Base-by-base conservation (phyloP, 768 basidiomycete species). In the Amanita polypyramis region DNA sequence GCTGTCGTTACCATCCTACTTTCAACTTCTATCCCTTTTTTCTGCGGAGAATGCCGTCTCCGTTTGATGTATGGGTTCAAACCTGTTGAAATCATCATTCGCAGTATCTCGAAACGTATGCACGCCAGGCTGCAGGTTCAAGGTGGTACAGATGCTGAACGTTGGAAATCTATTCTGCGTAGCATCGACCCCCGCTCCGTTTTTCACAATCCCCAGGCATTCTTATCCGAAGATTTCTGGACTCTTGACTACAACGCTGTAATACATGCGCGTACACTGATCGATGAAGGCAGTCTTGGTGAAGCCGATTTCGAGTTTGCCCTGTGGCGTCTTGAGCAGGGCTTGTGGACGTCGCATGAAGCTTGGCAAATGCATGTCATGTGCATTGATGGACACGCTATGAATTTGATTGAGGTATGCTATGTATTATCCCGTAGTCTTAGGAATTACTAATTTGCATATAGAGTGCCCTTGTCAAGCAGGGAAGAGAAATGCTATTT, bases 41-140 rank as follows among this genome's bases (percentile, higher is more conserved):
- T 66, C 49, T 52, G 61, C 42, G 60, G 62, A 1, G 65, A 67
- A 58, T 65, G 65, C 44, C 61, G 57, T 10, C 49, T 66, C 4
- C 61, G 65, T 5, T 19, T 59, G 14, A 44, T 50, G 14, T 58
- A 64, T 50, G 63, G 63, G 14, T 64, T 65, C 50, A 60, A 58
- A 5, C 51, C 57, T 8, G 52, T 61, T 0, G 65, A 67, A 49
- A 51, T 65, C 15, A 48, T 36, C n/a, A 36, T 36, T 36, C 35
- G 35, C 35, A 5, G 17, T 17, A 36, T 36, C 17, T n/a, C 35
- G 3, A 36, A 3, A 15, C 33, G n/a, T 5, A 15, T 36, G 14
- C 35, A 36, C 17, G n/a, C 14, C 15, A 36, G 2, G 35, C 14
- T 15, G n/a, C 35, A 36, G 10, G 3, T 36, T n/a, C 35, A 3